Conservation (phyloP, 805 yeast genomes). For the Metschnikowia koreensis region DNA sequence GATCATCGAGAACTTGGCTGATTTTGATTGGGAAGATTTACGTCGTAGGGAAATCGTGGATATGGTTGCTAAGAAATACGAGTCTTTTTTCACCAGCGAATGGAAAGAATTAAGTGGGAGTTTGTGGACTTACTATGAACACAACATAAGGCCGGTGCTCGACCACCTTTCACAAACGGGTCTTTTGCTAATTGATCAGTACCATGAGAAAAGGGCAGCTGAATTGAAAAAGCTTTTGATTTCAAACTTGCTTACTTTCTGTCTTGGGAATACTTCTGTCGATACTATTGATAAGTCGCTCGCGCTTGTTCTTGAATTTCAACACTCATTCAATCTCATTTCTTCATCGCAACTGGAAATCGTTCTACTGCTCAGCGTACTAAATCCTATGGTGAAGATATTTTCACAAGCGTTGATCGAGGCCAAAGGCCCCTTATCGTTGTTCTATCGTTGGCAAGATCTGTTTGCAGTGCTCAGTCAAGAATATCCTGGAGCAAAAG, state of each 20-base stretch:
- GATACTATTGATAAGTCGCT: not conserved
- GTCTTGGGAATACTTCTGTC: not conserved
- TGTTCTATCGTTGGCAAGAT: slow-evolving; percentile 31
- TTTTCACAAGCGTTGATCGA: not conserved
- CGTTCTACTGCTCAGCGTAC: slow-evolving; percentile 32
- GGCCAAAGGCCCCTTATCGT: slow-evolving; percentile 2
- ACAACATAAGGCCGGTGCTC: slow-evolving; percentile 1
- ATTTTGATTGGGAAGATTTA: slow-evolving; percentile 7
- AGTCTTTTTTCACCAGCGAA: not conserved
- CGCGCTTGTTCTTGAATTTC: not conserved
- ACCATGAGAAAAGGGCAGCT: not conserved
- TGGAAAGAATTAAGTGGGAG: not conserved
- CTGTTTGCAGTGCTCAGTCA: not conserved
- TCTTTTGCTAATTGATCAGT: not conserved
- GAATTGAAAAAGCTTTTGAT: not conserved
- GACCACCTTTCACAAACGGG: slow-evolving; percentile 7
- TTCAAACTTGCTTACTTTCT: not conserved
- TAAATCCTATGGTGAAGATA: slow-evolving; percentile 31
- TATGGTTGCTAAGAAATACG: slow-evolving; percentile 5
- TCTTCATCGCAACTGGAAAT: slow-evolving; percentile 11
- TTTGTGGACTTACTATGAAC: not conserved
- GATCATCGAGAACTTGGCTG: slow-evolving; percentile 10
- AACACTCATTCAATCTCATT: slow-evolving; percentile 1
- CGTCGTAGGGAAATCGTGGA: slow-evolving; percentile 3
- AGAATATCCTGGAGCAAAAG: not conserved